A percentile compares a stretch with the other conserved stretches of the same genome.
These are phyloP conservation scores for Graphiopsis chlorocephala DNA, from an alignment of 2,329 filamentous ascomycete species.

Conservation along the genomic window DNA sequence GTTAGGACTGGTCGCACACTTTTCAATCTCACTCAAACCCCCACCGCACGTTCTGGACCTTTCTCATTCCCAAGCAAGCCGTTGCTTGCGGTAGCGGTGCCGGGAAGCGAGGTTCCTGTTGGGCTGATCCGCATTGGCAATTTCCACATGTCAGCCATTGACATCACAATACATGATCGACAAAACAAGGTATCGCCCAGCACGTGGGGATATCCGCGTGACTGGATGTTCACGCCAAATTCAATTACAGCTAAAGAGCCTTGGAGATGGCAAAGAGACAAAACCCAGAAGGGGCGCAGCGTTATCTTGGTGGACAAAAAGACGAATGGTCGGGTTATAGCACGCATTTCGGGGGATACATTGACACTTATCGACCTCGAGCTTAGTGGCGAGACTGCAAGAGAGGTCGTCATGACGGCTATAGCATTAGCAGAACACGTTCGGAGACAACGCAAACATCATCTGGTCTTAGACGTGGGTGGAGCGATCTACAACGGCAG, in stretches of 20 bases:
- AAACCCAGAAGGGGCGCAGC: not conserved
- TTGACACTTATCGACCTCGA: conserved; percentile 21
- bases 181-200: not conserved
- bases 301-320: conserved; percentile 24
- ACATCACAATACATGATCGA: not conserved
- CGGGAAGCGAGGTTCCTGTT: not conserved
- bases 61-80: not conserved
- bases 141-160: not conserved
- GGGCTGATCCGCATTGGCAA: not conserved
- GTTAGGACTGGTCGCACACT: not conserved
- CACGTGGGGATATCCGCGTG: not conserved
- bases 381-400: conserved; percentile 20
- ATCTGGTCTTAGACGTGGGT: not conserved
- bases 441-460: conserved; percentile 10
- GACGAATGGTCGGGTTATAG: conserved; percentile 21
- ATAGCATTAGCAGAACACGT: conserved; percentile 27
- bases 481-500: not conserved
- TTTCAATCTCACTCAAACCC: not conserved
- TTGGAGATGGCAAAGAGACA: not conserved
- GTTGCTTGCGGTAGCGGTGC: not conserved
- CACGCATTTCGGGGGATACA: conserved; percentile 23
- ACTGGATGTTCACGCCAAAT: not conserved
- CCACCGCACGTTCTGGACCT: not conserved
- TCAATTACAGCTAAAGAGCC: not conserved
- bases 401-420: conserved; percentile 24